Conservation (phyloP, 768 basidiomycete species). For the Panus rudis region DNA sequence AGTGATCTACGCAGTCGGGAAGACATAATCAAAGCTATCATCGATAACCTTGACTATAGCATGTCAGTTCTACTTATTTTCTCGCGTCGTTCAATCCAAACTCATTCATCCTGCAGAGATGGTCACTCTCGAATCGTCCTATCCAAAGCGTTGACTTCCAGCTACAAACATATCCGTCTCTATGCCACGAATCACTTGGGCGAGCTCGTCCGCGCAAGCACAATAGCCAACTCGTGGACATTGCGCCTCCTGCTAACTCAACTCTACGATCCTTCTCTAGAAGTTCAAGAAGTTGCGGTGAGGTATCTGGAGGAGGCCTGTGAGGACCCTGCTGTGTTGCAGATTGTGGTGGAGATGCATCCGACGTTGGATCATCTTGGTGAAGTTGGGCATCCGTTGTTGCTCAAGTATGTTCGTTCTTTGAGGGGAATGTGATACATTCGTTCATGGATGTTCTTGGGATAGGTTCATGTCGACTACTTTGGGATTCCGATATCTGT, state of each 20-base stretch:
- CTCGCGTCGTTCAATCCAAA: slow-evolving; percentile 3
- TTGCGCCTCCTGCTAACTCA: slow-evolving; percentile 89
- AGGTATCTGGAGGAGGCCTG: slow-evolving; percentile 87
- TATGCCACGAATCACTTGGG: slow-evolving; percentile 88
- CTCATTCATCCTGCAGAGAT: slow-evolving; percentile 48
- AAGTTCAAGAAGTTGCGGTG: slow-evolving; percentile 88
- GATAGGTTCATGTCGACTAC: slow-evolving; percentile 89
- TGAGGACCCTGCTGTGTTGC: slow-evolving; percentile 73
- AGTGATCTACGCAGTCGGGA: slow-evolving; percentile 88
- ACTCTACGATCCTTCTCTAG: slow-evolving; percentile 85
- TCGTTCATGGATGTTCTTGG: neutral
- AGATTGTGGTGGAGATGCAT: slow-evolving; percentile 89
- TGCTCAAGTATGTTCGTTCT: slow-evolving; percentile 63
- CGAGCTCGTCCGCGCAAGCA: slow-evolving; percentile 59
- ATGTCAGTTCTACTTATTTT: slow-evolving; percentile 44
- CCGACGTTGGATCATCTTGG: slow-evolving; percentile 95
- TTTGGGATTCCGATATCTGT: slow-evolving; percentile 87
- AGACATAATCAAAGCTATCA: slow-evolving; percentile 85
- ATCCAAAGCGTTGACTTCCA: slow-evolving; percentile 91
- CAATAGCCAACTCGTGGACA: slow-evolving; percentile 76
- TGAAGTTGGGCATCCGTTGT: slow-evolving; percentile 80
- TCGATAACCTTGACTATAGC: slow-evolving; percentile 87
- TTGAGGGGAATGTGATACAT: neutral
- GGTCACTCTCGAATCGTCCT: slow-evolving; percentile 91
- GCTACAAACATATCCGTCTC: slow-evolving; percentile 83